Evolutionary conservation across 2,329 filamentous ascomycete genomes (phyloP).

Genomic region (Neurospora sp.): DNA sequence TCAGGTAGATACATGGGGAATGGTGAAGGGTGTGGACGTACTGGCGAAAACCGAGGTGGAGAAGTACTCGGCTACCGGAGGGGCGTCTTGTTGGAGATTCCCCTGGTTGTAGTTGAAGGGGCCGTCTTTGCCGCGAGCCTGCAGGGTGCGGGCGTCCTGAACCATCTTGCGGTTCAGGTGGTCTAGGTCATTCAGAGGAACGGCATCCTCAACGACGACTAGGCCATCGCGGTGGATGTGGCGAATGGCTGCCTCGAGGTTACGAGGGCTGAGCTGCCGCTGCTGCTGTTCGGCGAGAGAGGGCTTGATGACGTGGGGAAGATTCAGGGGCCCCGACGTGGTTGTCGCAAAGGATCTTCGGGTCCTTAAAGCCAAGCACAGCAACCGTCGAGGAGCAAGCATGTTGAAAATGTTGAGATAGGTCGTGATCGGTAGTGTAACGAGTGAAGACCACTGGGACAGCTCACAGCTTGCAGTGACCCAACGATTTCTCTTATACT

Average conservation of each 20-base stretch:
- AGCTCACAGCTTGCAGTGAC: not conserved
- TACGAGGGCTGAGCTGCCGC: constrained; percentile 32
- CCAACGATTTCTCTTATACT: not conserved
- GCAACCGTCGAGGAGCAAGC: constrained; percentile 4
- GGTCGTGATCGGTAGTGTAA: not conserved
- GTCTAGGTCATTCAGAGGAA: constrained; percentile 42
- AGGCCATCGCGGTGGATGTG: constrained; percentile 44
- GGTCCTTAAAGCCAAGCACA: constrained; percentile 19
- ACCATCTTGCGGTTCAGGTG: constrained; percentile 49
- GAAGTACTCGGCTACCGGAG: constrained; percentile 39
- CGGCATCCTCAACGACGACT: constrained; percentile 44
- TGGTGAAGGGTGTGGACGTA: constrained; percentile 20
- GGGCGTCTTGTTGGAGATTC: constrained; percentile 53
- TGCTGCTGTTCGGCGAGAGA: constrained; percentile 31
- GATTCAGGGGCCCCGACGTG: not conserved
- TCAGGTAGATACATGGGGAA: not conserved
- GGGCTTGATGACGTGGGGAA: constrained; percentile 22
- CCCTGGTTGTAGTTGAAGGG: constrained; percentile 55
- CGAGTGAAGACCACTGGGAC: not conserved
- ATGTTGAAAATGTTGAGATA: not conserved
- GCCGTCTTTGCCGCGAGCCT: constrained; percentile 39
- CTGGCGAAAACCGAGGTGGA: constrained; percentile 43
- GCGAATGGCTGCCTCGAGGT: constrained; percentile 45
- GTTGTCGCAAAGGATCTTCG: not conserved
- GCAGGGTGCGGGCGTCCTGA: constrained; percentile 42